These are phyloP conservation scores for Delphinella strobiligena DNA, from an alignment of 2,329 filamentous ascomycete genomes.

Conservation along the genomic window DNA sequence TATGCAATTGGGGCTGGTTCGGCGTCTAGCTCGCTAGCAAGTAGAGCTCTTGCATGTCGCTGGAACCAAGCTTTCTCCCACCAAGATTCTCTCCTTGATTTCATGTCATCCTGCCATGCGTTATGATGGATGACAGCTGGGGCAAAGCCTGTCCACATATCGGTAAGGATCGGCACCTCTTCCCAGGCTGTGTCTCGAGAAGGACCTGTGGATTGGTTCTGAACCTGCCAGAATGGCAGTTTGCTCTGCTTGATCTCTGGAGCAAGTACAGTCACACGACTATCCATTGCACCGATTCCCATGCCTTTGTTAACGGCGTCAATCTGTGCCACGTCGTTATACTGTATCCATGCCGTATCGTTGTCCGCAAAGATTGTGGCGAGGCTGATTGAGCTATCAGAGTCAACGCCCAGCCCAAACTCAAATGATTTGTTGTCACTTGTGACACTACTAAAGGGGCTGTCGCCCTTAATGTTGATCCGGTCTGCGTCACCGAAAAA, in stretches of 20 bases:
- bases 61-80: constrained; percentile 11
- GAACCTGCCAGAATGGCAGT: constrained; percentile 7
- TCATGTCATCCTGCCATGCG: constrained; percentile 6
- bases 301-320: constrained; percentile 8
- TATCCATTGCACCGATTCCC: constrained; percentile 7
- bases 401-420: constrained; percentile 20
- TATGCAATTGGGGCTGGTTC: constrained; percentile 18
- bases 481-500: constrained; percentile 3
- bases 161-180: constrained; percentile 8
- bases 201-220: constrained; percentile 3
- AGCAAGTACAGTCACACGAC: constrained; percentile 9
- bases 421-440: constrained; percentile 26
- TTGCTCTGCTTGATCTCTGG: constrained; percentile 11
- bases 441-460: no score
- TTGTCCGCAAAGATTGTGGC: constrained; percentile 18
- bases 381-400: constrained; percentile 15
- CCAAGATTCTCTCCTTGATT: constrained; percentile 1
- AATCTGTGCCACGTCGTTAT: constrained; percentile 11
- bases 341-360: constrained; percentile 17
- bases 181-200: constrained; percentile 8
- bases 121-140: constrained; percentile 11
- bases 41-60: constrained; percentile 9
- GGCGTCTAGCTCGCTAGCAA: constrained; percentile 9
- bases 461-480: no score
- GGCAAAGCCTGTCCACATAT: constrained; percentile 8